Evolutionary conservation across 2,329 filamentous ascomycete genomes (phyloP).

Genomic region (Fusarium nanum): DNA sequence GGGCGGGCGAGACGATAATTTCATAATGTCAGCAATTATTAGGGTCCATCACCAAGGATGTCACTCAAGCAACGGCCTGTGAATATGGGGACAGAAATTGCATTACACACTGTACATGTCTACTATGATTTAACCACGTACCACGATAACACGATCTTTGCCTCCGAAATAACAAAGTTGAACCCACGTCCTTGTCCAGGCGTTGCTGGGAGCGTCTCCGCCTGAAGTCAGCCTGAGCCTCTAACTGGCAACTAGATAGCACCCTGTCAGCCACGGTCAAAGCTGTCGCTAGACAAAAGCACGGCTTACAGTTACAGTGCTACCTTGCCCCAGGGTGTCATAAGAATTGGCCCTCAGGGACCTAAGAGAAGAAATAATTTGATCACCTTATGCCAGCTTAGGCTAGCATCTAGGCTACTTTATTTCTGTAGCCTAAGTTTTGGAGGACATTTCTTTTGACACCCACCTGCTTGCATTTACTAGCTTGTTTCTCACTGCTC

Average conservation of each 20-base stretch:
- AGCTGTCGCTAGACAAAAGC: conserved; percentile 24
- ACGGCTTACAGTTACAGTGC: conserved; percentile 17
- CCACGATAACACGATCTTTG: not conserved
- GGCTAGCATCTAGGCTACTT: no score
- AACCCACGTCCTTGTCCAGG: conserved; percentile 15
- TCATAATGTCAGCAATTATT: conserved; percentile 23
- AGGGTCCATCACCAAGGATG: conserved; percentile 21
- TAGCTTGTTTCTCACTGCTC: conserved; percentile 26
- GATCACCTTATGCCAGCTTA: no score
- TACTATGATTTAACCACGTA: not conserved
- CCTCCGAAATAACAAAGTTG: conserved; percentile 11
- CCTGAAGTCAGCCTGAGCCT: conserved; percentile 39
- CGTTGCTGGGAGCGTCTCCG: conserved; percentile 32
- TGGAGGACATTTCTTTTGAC: no score
- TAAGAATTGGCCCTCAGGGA: no score
- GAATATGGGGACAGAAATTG: conserved; percentile 13
- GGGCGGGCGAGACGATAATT: conserved; percentile 15
- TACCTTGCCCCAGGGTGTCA: not conserved
- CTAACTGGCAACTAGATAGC: conserved; percentile 10
- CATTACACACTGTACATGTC: not conserved
- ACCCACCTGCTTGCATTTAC: not conserved
- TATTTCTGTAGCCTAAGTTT: no score
- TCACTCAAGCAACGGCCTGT: conserved; percentile 28
- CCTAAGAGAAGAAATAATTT: no score
- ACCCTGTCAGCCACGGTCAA: conserved; percentile 25